Percentiles rank a stretch among this genome's conserved stretches.
These are phyloP conservation scores for Penicillium sp. DNA, from an alignment of 2,329 filamentous ascomycete species.

Conservation along the genomic window DNA sequence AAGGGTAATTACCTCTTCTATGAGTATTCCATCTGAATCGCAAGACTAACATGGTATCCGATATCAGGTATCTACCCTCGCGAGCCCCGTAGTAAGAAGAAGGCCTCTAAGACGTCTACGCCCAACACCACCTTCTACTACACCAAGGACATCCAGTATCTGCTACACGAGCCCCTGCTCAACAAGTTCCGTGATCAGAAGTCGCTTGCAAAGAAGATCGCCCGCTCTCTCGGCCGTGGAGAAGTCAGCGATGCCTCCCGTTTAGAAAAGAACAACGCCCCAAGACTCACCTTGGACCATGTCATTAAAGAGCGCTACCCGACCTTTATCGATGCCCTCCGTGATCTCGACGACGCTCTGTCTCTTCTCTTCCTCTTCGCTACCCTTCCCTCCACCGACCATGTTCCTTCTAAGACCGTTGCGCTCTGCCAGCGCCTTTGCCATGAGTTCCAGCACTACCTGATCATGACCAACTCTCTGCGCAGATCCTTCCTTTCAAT, in stretches of 20 bases:
- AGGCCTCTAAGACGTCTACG: constrained; percentile 87
- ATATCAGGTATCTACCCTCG: constrained; percentile 81
- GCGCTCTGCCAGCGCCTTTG: constrained; percentile 89
- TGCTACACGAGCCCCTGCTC: constrained; percentile 92
- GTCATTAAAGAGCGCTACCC: constrained; percentile 98
- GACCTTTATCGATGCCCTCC: constrained; percentile 88
- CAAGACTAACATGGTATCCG: constrained; percentile 18
- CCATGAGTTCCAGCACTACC: constrained; percentile 96
- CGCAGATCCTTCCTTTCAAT: constrained; percentile 97
- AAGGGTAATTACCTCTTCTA: constrained; percentile 61
- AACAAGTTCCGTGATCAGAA: constrained; percentile 97
- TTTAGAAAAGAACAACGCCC: constrained; percentile 86
- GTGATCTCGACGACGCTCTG: constrained; percentile 93
- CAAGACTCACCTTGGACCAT: constrained; percentile 89
- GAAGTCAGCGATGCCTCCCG: constrained; percentile 86
- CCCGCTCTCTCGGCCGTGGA: constrained; percentile 83
- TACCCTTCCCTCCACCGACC: constrained; percentile 84
- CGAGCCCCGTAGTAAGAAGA: constrained; percentile 95
- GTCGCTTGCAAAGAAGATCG: constrained; percentile 95
- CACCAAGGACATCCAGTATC: constrained; percentile 96
- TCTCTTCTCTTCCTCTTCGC: constrained; percentile 98
- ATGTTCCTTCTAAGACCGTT: constrained; percentile 93
- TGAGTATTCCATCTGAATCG: background rate
- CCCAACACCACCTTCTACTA: constrained; percentile 89
- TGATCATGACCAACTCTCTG: constrained; percentile 86